Evolutionary conservation across 2,329 filamentous ascomycete species (phyloP).

Genomic region (Botrytis tulipae): DNA sequence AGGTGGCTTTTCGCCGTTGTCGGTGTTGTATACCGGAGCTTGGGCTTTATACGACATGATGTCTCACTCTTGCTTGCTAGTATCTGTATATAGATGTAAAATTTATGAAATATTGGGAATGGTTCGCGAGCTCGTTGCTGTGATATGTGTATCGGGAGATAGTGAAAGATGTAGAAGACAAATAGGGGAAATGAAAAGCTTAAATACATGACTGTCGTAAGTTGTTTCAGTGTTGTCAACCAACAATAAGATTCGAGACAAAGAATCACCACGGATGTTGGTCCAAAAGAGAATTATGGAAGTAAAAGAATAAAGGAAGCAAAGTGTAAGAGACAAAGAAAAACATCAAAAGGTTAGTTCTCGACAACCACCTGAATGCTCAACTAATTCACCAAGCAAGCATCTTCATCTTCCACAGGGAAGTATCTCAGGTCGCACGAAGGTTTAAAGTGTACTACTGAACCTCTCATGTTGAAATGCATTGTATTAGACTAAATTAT

Average conservation of each 20-base stretch:
- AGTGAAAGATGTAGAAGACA: neutral
- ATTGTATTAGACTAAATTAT: slow-evolving; percentile 15
- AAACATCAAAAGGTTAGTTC: no score
- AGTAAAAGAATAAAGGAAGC: neutral
- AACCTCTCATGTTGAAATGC: neutral
- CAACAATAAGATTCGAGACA: neutral
- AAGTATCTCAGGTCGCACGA: neutral
- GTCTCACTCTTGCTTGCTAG: neutral
- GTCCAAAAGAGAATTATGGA: neutral
- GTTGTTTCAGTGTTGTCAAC: neutral
- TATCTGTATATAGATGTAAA: neutral
- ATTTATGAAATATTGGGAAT: neutral
- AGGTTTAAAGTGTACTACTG: neutral
- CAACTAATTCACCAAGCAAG: neutral
- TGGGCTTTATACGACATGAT: neutral
- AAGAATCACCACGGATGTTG: neutral
- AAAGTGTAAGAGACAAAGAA: neutral
- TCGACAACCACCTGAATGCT: neutral
- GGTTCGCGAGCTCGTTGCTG: neutral
- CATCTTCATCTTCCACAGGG: neutral
- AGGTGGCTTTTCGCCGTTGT: neutral
- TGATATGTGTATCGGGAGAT: neutral
- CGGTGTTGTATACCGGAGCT: neutral
- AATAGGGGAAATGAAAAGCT: neutral
- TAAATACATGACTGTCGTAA: neutral